Conservation (phyloP, 2,329 filamentous ascomycete genomes). For the Exophiala sp. region DNA sequence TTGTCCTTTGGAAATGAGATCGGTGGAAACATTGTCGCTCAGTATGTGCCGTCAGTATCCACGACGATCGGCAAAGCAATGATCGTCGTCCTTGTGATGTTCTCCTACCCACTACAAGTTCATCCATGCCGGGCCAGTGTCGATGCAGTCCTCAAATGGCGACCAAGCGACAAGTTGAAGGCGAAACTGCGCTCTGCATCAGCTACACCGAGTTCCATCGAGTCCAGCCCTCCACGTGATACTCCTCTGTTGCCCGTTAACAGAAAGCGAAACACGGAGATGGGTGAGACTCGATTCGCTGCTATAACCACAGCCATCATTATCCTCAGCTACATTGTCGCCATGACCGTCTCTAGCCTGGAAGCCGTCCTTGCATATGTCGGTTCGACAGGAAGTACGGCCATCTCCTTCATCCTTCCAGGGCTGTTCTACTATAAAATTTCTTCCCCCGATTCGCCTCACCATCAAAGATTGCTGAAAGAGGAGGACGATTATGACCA, state of each 20-base stretch:
- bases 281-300: constrained; percentile 86
- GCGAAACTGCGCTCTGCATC: constrained; percentile 27
- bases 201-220: constrained; percentile 32
- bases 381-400: constrained; percentile 87
- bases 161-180: constrained; percentile 51
- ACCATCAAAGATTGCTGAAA: constrained; percentile 83
- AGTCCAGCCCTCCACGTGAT: constrained; percentile 40
- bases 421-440: constrained; percentile 99
- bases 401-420: constrained; percentile 94
- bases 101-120: constrained; percentile 91
- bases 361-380: constrained; percentile 94
- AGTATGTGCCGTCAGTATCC: constrained; percentile 75
- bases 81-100: constrained; percentile 93
- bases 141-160: constrained; percentile 91
- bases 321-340: constrained; percentile 77
- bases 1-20: constrained; percentile 90
- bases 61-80: constrained; percentile 92
- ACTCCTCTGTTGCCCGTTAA: constrained; percentile 37
- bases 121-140: constrained; percentile 95
- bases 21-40: constrained; percentile 86
- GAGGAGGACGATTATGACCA: constrained; percentile 73
- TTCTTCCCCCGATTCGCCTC: constrained; percentile 77
- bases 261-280: constrained; percentile 52
- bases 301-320: constrained; percentile 83
- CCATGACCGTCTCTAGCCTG: constrained; percentile 84